phyloP scores from a whole-genome alignment of 1,139 yeast genomes.

The Geotrichum klebahnii region DNA sequence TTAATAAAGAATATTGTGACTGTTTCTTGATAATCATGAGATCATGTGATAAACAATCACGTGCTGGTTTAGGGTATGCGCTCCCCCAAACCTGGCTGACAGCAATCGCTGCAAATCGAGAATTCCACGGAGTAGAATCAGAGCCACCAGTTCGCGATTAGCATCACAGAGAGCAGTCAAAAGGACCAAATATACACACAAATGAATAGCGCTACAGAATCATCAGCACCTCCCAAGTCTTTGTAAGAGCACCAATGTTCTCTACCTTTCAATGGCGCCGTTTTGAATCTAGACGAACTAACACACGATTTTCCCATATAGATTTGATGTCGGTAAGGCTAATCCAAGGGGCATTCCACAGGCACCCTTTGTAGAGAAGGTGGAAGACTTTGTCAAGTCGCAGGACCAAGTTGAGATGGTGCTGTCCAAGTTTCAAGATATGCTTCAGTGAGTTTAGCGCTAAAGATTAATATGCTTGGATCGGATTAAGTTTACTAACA shows the following conservation, averaged over 20 bases:
- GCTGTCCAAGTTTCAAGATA: conserved; percentile 70
- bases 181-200: neutral
- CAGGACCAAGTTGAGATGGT: conserved; percentile 67
- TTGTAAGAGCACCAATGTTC: no score
- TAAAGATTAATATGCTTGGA: neutral
- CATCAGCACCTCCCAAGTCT: conserved; percentile 13
- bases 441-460: conserved; percentile 48
- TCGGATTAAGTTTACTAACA: neutral
- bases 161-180: neutral
- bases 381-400: conserved; percentile 65
- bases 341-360: conserved; percentile 95
- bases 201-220: conserved; percentile 10
- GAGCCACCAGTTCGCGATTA: neutral
- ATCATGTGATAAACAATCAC: neutral
- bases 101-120: neutral
- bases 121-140: neutral
- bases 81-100: no score
- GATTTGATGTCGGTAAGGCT: conserved; percentile 30
- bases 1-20: neutral
- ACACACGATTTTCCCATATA: no score
- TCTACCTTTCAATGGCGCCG: no score
- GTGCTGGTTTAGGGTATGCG: neutral
- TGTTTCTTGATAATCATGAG: no score
- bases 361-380: conserved; percentile 89
- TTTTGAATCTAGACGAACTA: no score